Percentiles rank a stretch among this genome's conserved stretches.
These are phyloP conservation scores for Aspergillus pseudoterreus DNA, from an alignment of 2,329 filamentous ascomycete species.

Conservation along the genomic window DNA sequence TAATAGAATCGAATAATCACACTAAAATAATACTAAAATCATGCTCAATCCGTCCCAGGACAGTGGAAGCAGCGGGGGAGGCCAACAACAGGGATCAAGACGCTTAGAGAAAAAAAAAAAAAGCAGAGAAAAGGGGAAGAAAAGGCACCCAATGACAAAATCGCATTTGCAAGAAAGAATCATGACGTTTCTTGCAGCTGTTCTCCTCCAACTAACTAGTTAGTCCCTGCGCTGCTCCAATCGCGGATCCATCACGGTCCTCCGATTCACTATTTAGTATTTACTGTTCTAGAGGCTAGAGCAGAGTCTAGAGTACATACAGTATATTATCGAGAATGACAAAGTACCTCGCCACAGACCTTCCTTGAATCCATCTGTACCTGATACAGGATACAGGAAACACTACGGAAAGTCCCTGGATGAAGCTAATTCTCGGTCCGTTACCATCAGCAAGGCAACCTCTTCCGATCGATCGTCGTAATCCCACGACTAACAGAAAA, in stretches of 20 bases:
- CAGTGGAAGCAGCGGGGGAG: conserved; percentile 25
- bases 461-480: too few species aligned
- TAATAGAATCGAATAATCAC: neutral
- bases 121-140: neutral
- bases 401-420: too few species aligned
- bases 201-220: neutral
- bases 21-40: neutral
- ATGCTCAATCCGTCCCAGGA: conserved; percentile 16
- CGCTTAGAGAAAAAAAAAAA: conserved; percentile 1
- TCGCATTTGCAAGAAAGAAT: neutral
- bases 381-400: too few species aligned
- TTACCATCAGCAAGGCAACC: too few species aligned
- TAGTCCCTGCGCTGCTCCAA: neutral
- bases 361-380: too few species aligned
- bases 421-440: too few species aligned
- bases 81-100: conserved; percentile 16
- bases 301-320: too few species aligned
- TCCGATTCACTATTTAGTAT: neutral
- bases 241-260: neutral
- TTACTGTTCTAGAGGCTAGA: too few species aligned
- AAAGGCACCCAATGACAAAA: conserved; percentile 5
- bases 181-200: neutral
- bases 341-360: too few species aligned
- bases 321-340: too few species aligned
- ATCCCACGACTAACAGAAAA: too few species aligned